These are phyloP conservation scores for Blechomonas ayalai DNA, from an alignment of 208 protist species.

Conservation along the genomic window DNA sequence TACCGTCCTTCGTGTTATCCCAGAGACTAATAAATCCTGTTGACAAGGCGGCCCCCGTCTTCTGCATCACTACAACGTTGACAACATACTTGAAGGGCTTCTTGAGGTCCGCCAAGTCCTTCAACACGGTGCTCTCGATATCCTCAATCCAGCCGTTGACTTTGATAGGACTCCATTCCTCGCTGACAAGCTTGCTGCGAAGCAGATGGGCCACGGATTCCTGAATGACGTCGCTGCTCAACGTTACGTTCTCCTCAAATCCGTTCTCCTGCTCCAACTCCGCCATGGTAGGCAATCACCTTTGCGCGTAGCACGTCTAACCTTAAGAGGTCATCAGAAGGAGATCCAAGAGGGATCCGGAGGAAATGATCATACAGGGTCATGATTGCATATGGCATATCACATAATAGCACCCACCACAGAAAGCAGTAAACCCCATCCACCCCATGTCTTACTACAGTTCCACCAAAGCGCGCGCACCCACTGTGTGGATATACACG, in stretches of 20 bases:
- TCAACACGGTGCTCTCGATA: conserved; percentile 61
- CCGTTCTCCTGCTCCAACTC: conserved; percentile 58
- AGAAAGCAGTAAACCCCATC: no score
- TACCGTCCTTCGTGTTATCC: conserved; percentile 90
- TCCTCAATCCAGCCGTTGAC: conserved; percentile 82
- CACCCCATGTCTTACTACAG: no score
- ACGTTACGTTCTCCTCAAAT: conserved; percentile 63
- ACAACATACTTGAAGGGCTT: conserved; percentile 94
- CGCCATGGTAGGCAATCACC: no score
- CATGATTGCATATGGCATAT: no score
- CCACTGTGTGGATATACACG: no score
- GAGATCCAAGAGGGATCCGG: no score
- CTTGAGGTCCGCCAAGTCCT: conserved; percentile 81
- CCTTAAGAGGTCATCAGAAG: no score
- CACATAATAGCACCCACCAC: no score
- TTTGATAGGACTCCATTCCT: conserved; percentile 76
- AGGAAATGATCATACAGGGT: no score
- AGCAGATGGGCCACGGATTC: conserved; percentile 63
- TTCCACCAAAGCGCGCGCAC: no score
- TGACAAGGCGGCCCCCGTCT: conserved; percentile 84
- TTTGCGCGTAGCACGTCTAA: no score
- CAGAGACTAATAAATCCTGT: conserved; percentile 86
- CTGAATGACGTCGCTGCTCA: conserved; percentile 81
- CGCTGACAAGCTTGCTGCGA: conserved; percentile 51
- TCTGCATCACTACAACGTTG: conserved; percentile 88